phyloP scores from a whole-genome alignment of 305 asterid genomes.

The Fraxinus sp. region DNA sequence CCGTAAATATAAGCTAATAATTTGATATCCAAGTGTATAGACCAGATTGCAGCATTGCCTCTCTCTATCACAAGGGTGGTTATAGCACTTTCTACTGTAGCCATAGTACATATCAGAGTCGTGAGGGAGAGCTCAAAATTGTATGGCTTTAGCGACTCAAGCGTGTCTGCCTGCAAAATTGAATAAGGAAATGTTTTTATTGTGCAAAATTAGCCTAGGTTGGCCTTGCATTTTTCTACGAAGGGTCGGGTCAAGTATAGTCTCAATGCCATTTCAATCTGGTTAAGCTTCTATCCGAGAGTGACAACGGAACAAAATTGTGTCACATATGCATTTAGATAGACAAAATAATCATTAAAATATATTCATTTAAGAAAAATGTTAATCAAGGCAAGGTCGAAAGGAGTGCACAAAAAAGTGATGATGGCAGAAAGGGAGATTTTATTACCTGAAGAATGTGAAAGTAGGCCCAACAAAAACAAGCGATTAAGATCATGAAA shows the following conservation, averaged over 20 bases:
- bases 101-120: slow-evolving; percentile 54
- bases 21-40: slow-evolving; percentile 46
- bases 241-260: slow-evolving; percentile 19
- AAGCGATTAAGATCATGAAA: slow-evolving; percentile 57
- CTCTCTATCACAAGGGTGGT: slow-evolving; percentile 51
- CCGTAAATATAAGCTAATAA: slow-evolving; percentile 56
- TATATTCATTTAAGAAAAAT: too few relatives aligned
- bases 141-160: slow-evolving; percentile 51
- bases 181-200: neutral
- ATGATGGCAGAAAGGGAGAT: neutral
- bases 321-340: neutral
- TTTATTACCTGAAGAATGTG: slow-evolving; percentile 56
- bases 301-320: neutral
- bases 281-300: neutral
- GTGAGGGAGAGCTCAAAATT: slow-evolving; percentile 67
- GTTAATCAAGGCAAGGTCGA: neutral
- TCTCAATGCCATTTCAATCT: neutral
- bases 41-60: slow-evolving; percentile 48
- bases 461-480: slow-evolving; percentile 66
- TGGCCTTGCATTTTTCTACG: neutral
- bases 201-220: neutral
- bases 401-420: neutral
- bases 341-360: too few relatives aligned
- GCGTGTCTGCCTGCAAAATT: neutral
- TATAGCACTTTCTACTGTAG: slow-evolving; percentile 52